A percentile compares a stretch with the other conserved stretches of the same genome.
phyloP scores from a whole-genome alignment of 805 yeast species.

The Scheffersomyces stipitis region DNA sequence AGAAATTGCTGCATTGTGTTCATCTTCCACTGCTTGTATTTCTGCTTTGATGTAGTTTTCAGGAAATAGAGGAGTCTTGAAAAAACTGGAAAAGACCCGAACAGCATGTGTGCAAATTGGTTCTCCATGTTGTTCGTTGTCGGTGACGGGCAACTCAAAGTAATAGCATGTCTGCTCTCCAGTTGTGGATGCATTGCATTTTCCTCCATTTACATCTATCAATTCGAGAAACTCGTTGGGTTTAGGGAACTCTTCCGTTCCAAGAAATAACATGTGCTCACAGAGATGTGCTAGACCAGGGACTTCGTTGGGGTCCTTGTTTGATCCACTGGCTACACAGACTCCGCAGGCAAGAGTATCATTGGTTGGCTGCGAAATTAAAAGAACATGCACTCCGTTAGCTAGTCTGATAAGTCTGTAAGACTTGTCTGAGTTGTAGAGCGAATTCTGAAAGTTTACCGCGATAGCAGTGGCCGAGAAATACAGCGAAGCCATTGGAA shows the following conservation, averaged over 20 bases:
- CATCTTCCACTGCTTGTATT: constrained; percentile 62
- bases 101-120: constrained; percentile 48
- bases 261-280: constrained; percentile 63
- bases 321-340: constrained; percentile 78
- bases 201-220: constrained; percentile 52
- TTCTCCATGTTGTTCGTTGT: constrained; percentile 19
- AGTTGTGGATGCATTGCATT: constrained; percentile 65
- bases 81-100: constrained; percentile 50
- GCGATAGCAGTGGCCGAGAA: constrained; percentile 10
- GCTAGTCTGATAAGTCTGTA: constrained; percentile 51
- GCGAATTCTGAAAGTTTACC: constrained; percentile 28
- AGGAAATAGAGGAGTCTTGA: constrained; percentile 52
- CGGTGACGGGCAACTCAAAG: constrained; percentile 56
- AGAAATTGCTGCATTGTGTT: constrained; percentile 56
- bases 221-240: constrained; percentile 45
- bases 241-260: constrained; percentile 54
- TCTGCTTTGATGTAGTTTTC: constrained; percentile 46
- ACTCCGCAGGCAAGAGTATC: constrained; percentile 68
- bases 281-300: constrained; percentile 90
- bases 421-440: constrained; percentile 34
- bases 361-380: constrained; percentile 74
- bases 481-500: constrained; percentile 2
- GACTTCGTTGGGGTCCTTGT: constrained; percentile 65
- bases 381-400: constrained; percentile 66
- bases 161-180: constrained; percentile 65